Base-by-base conservation (phyloP, 164 flowering plant species). In the Annona squamosa region DNA sequence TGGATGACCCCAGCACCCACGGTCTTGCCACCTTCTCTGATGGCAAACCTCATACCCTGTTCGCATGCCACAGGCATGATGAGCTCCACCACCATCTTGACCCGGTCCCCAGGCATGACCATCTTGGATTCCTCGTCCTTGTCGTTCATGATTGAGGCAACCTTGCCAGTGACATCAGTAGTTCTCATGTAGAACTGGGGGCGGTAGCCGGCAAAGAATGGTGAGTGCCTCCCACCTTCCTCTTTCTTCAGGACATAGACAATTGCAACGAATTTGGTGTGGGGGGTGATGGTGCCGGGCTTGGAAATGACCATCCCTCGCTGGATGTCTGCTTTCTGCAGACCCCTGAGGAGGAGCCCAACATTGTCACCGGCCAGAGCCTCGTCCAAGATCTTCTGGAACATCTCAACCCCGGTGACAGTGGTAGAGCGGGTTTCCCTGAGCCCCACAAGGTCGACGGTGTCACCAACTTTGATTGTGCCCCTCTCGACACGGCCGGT, bases 11-110 rank as follows among this genome's bases (percentile, higher is more conserved):
- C 84, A 9, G 82, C 84, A 4, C 84, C 84, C 43, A 82, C 82
- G 63, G 84, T 82, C 82, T 79, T 82, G 48, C 84, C 84, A 9
- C 84, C 84, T 73, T 82, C 84, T 75, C 84, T 81, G 57, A 81
- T 81, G 70, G 84, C 80, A 73, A 81, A 81, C 77, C 84, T 79
- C 84, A 82, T 82, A 5, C 84, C 82, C 62, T 73, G 79, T 74
- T 82, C 84, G 73, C 82, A 79, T 12, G 84, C 84, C 42, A 82
- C 77, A 1, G 82, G 82, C 80, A 77, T 71, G 4, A 79, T 79
- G 17, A 82, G 77, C 71, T 82, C 84, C 3, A 82, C 84, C 2
- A 75, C 75, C 80, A 82, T 82, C 79, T 82, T 81, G 6, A 81
- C 84, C 5, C 84, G 76, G 47, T 81, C 84, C 4, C 84, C 82